These are phyloP conservation scores for Aspergillus nidulans DNA, from an alignment of 495 filamentous ascomycete species.

Conservation along the genomic window DNA sequence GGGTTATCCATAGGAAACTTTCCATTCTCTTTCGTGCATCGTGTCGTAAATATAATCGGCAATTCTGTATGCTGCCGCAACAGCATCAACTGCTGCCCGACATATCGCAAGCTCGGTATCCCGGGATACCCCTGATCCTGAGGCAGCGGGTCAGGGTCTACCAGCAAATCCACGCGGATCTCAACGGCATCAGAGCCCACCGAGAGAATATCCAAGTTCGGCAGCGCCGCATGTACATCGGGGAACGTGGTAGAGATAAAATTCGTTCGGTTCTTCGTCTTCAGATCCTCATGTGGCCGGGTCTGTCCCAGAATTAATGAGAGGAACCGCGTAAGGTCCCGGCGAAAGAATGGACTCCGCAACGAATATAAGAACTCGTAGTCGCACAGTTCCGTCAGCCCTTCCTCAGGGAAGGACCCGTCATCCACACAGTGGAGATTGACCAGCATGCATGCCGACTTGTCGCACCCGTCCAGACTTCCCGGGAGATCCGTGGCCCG, in stretches of 20 bases:
- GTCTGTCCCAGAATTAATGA: slow-evolving; percentile 73
- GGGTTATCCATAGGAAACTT: slow-evolving; percentile 80
- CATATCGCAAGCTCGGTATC: slow-evolving; percentile 74
- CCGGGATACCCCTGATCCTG: slow-evolving; percentile 48
- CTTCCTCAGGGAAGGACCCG: slow-evolving; percentile 59
- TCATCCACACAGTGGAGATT: slow-evolving; percentile 70
- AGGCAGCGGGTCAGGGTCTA: slow-evolving; percentile 67
- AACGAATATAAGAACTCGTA: slow-evolving; percentile 81
- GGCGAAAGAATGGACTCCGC: slow-evolving; percentile 60
- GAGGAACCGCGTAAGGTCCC: slow-evolving; percentile 71
- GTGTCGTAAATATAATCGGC: slow-evolving; percentile 81
- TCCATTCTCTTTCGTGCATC: slow-evolving; percentile 75
- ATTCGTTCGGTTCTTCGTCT: slow-evolving; percentile 70
- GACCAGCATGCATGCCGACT: slow-evolving; percentile 53
- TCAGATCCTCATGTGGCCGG: slow-evolving; percentile 66
- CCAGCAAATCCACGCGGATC: slow-evolving; percentile 73
- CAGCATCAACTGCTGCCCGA: slow-evolving; percentile 79
- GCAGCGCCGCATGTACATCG: slow-evolving; percentile 75
- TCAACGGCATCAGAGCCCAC: slow-evolving; percentile 82
- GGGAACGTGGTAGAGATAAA: slow-evolving; percentile 85
- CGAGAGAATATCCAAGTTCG: slow-evolving; percentile 78
- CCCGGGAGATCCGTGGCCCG: slow-evolving; percentile 46
- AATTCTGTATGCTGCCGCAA: slow-evolving; percentile 76
- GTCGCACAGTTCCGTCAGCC: slow-evolving; percentile 61
- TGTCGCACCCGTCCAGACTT: slow-evolving; percentile 46